These are phyloP conservation scores for Colletotrichum euphorbiae DNA, from an alignment of 2,329 filamentous ascomycete genomes.

Conservation along the genomic window DNA sequence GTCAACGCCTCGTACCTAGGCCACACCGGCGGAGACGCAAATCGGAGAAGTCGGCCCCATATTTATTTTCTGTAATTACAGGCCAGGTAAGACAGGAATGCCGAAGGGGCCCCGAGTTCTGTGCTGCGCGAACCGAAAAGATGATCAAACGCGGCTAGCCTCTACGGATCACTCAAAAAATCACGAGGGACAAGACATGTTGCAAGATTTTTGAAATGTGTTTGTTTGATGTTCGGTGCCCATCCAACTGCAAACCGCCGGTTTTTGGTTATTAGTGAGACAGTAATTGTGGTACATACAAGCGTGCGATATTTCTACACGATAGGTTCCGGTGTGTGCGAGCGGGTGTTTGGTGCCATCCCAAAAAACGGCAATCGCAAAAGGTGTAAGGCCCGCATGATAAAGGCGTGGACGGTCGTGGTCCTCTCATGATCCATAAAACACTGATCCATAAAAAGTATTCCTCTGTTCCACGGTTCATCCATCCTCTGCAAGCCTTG, in stretches of 20 bases:
- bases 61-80: not conserved
- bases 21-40: not conserved
- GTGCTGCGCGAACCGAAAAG: constrained; percentile 10
- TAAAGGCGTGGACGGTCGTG: constrained; percentile 16
- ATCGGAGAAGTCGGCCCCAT: constrained; percentile 3
- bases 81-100: constrained; percentile 19
- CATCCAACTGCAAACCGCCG: constrained; percentile 38
- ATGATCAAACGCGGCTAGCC: not conserved
- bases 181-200: not conserved
- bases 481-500: constrained; percentile 18
- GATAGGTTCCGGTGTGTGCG: constrained; percentile 18
- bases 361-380: constrained; percentile 18
- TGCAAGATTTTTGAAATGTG: not conserved
- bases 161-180: not conserved
- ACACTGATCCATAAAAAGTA: constrained; percentile 31
- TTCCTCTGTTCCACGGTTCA: constrained; percentile 29
- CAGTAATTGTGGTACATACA: constrained; percentile 39
- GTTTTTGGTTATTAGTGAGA: constrained; percentile 39
- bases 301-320: constrained; percentile 39
- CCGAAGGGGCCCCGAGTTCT: constrained; percentile 21
- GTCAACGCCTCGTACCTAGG: not conserved
- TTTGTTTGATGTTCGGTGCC: constrained; percentile 17
- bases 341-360: constrained; percentile 2
- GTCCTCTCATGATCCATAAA: constrained; percentile 39
- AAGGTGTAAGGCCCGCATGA: constrained; percentile 24